A percentile compares a stretch with the other conserved stretches of the same genome.
Conservation (phyloP, 331 rosid genomes). For the Erythrophleum ivorense region DNA sequence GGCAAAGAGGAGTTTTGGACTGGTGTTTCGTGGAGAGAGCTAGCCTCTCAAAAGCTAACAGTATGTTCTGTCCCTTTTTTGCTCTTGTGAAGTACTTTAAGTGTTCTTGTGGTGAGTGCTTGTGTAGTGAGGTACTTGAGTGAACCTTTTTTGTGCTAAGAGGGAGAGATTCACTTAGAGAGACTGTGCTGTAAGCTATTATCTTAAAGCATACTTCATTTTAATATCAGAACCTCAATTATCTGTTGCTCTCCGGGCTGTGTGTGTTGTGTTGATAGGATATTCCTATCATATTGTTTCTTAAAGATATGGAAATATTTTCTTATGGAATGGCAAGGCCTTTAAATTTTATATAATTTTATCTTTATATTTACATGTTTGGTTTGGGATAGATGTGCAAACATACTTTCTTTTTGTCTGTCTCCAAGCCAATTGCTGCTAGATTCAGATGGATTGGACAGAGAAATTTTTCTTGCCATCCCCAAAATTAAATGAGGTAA, state of each 20-base stretch:
- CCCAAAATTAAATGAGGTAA: too few species aligned
- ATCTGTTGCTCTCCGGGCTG: background rate
- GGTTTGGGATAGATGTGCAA: too few species aligned
- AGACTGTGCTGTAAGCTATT: background rate
- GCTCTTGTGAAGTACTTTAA: background rate
- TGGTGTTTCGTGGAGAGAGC: background rate
- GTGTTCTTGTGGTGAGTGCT: background rate
- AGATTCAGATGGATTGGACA: too few species aligned
- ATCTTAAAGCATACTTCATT: background rate
- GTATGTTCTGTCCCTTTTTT: background rate
- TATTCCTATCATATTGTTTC: too few species aligned
- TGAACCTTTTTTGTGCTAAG: background rate
- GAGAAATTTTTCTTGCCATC: too few species aligned
- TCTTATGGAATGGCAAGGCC: too few species aligned
- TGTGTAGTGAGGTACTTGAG: background rate
- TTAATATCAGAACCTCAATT: background rate
- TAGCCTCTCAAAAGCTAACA: background rate
- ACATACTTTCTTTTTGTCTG: too few species aligned
- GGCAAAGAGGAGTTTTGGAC: background rate
- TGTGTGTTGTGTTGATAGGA: too few species aligned
- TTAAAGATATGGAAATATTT: too few species aligned
- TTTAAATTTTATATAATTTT: too few species aligned
- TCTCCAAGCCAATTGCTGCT: too few species aligned
- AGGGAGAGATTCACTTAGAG: background rate
- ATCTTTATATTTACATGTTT: too few species aligned